Base-by-base conservation (phyloP, 1,139 yeast species). In the Lodderomyces elongisporus region DNA sequence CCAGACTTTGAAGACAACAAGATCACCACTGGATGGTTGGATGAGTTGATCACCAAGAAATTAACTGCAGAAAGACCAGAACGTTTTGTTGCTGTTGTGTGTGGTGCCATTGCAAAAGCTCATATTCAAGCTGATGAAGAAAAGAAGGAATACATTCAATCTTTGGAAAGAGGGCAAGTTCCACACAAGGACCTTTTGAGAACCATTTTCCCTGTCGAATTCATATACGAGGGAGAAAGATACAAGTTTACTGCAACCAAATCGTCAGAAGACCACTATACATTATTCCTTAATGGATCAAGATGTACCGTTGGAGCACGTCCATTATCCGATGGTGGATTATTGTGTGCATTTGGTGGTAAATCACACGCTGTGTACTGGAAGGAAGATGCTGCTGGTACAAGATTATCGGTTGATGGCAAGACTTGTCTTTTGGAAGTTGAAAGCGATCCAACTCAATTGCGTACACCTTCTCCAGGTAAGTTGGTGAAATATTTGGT, bases 381-480 rank as follows among this genome's bases (percentile, higher is more conserved):
- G 96, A 89, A 91, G 61, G 97, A 91, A 56, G 98, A 91, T 66
- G 89, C 93, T 41, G 78, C 89, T 36, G 95, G 95, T 25, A 89
- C 96, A n/a, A 81, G 98, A 64, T 64, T 91, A 49, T 85, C 96
- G 15, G 96, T 91, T 28, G 96, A 91, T 57, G 79, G 95, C 40
- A 91, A 87, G 68, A 89, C 98, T 27, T 91, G 97, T 56, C 66
- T 87, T 46, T 74, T 91, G 45, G 98, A 91, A 62, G 83, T 75
- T 40, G 99, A 91, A 66, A 89, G 87, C 52, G 99, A 91, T 53
- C 99, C 99, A 46, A 91, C 99, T 31, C 98, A 93, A 66, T 73
- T 93, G 54, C 81, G 97, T 66, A 87, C 98, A 30, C 98, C 98
- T 30, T 89, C 97, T 28, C 99, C 98, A 35, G 99, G 99, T 71